Base-by-base conservation (phyloP, 768 basidiomycete species). In the Dioszegia hungarica region DNA sequence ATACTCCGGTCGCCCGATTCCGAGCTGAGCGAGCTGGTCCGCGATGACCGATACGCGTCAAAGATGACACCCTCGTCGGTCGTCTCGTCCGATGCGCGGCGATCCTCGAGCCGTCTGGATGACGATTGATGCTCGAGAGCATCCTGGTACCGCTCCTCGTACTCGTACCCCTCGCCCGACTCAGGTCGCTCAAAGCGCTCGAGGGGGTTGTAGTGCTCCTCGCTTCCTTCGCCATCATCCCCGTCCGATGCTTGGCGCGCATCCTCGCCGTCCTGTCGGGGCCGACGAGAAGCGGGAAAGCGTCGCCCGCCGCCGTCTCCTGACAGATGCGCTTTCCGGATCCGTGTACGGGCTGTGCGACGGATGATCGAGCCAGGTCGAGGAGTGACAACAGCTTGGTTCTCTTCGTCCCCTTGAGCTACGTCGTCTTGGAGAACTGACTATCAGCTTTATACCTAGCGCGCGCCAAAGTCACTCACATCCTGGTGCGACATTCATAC, bases 341-440 rank as follows among this genome's bases (percentile, higher is more conserved):
- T 95, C 79, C 91, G 92, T 0, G 95, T 99, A 14, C 94, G 85
- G 3, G 91, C 91, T 10, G 91, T 84, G 34, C 95, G 87, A 20
- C 91, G 87, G 12, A 99, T 81, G 64, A 92, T 90, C 74, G 86
- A 88, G 6, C 89, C 89, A 0, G 90, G 90, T 24, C 85, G 87
- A 41, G 90, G 75, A 2, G 88, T 84, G 59, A 95, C 89, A 68
- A 95, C 88, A 22, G 93, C 93, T n/a, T 83, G 82, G 75, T 95
- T 90, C 4, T 85, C 85, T 64, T 90, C 90, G 59, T 91, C 90
- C 4, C 37, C 38, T 43, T 33, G 57, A 10, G 67, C 54, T 20
- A 69, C 43, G 24, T 67, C 68, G 34, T 70, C 71, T 54, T 69
- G 67, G 24, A 68, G 48, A 47, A 68, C 67, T 72, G 34, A 15